Conservation (phyloP, 1,284 basidiomycete genomes). For the Chalciporus sp. region DNA sequence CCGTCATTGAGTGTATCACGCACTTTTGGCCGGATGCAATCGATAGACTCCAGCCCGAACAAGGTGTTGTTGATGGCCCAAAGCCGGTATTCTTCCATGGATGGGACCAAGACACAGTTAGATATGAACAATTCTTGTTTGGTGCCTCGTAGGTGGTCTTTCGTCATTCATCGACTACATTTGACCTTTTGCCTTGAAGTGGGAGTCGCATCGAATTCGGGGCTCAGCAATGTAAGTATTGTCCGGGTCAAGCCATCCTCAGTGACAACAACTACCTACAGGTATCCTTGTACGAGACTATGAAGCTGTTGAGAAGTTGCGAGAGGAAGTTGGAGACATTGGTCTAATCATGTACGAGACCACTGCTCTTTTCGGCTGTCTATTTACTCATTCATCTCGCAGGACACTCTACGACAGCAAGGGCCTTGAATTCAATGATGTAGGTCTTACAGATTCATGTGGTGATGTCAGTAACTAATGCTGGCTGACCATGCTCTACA, state of each 20-base stretch:
- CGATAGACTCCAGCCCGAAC: constrained; percentile 59
- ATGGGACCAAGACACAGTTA: constrained; percentile 53
- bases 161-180: background rate
- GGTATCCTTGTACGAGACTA: constrained; percentile 73
- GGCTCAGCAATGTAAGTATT: constrained; percentile 60
- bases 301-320: constrained; percentile 49
- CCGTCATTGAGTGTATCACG: constrained; percentile 63
- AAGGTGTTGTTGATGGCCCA: constrained; percentile 56
- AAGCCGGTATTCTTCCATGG: constrained; percentile 63
- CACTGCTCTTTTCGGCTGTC: background rate
- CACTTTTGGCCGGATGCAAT: constrained; percentile 69
- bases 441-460: constrained; percentile 28
- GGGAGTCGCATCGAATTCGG: constrained; percentile 63
- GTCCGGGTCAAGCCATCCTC: background rate
- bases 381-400: background rate
- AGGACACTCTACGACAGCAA: constrained; percentile 78
- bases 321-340: constrained; percentile 56
- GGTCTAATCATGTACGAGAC: constrained; percentile 59
- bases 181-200: constrained; percentile 30
- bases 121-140: constrained; percentile 61
- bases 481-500: constrained; percentile 29
- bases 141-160: constrained; percentile 42
- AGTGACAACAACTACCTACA: constrained; percentile 25
- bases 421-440: constrained; percentile 74
- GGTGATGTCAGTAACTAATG: background rate